Percentiles rank a stretch among this genome's conserved stretches.
phyloP scores from a whole-genome alignment of 1,284 basidiomycete species.

The Cystodermella granulosa region DNA sequence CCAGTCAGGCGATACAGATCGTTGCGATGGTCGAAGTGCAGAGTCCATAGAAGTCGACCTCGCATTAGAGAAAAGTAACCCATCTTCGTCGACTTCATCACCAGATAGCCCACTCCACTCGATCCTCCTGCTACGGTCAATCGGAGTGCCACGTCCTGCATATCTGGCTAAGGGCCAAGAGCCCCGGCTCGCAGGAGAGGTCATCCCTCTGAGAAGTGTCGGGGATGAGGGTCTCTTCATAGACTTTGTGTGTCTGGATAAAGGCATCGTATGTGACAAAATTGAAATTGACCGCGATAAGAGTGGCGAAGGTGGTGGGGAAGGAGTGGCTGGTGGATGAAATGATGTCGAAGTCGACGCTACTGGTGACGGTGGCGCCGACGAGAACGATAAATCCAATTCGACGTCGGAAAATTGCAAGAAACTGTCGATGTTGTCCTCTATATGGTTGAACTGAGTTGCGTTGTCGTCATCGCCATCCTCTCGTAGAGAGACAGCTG shows the following conservation, averaged over 20 bases:
- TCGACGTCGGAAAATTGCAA: conserved; percentile 40
- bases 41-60: conserved; percentile 43
- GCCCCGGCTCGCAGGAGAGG: conserved; percentile 29
- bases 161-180: conserved; percentile 43
- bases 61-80: conserved; percentile 37
- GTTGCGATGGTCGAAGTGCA: conserved; percentile 27
- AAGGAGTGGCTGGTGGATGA: conserved; percentile 28
- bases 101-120: conserved; percentile 40
- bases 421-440: not conserved
- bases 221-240: conserved; percentile 26
- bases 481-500: not conserved
- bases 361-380: too few species aligned
- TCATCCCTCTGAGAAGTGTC: conserved; percentile 25
- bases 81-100: conserved; percentile 41
- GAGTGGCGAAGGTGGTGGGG: conserved; percentile 27
- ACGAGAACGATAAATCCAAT: conserved; percentile 41
- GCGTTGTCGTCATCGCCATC: conserved; percentile 10
- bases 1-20: conserved; percentile 40
- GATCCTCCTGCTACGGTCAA: conserved; percentile 40
- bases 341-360: too few species aligned
- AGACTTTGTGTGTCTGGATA: conserved; percentile 20
- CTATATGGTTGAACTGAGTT: not conserved
- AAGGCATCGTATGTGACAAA: conserved; percentile 19
- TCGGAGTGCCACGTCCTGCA: conserved; percentile 45
- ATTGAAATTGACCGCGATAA: conserved; percentile 35